Evolutionary conservation across 2,329 filamentous ascomycete genomes (phyloP).

Genomic region (Aspergillus tanneri): DNA sequence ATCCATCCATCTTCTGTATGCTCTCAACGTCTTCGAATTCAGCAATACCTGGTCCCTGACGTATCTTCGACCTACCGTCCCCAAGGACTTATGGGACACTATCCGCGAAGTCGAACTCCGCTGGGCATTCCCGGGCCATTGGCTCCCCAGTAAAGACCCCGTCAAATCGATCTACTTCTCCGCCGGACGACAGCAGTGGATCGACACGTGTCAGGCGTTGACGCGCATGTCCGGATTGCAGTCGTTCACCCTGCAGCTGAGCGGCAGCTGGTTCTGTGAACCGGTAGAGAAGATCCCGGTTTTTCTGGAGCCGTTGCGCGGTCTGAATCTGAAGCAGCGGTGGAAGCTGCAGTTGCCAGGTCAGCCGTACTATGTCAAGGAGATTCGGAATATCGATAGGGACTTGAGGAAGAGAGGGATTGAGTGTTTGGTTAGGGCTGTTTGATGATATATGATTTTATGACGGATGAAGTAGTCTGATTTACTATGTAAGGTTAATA

Average conservation of each 20-base stretch:
- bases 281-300: slow-evolving; percentile 35
- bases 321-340: slow-evolving; percentile 21
- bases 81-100: slow-evolving; percentile 26
- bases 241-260: slow-evolving; percentile 33
- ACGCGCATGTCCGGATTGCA: slow-evolving; percentile 26
- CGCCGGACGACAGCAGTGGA: slow-evolving; percentile 38
- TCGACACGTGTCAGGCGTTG: slow-evolving; percentile 36
- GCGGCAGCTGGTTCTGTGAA: slow-evolving; percentile 40
- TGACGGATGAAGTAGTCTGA: no score
- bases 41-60: slow-evolving; percentile 42
- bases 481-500: no score
- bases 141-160: slow-evolving; percentile 42
- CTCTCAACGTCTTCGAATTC: slow-evolving; percentile 38
- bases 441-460: no score
- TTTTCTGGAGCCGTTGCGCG: slow-evolving; percentile 38
- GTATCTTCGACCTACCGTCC: slow-evolving; percentile 38
- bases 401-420: slow-evolving; percentile 35
- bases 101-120: slow-evolving; percentile 38
- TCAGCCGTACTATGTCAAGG: slow-evolving; percentile 36
- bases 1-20: slow-evolving; percentile 37
- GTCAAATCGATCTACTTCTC: slow-evolving; percentile 40
- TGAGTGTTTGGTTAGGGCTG: slow-evolving; percentile 34
- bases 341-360: slow-evolving; percentile 36
- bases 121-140: slow-evolving; percentile 43
- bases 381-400: slow-evolving; percentile 28